Conservation (phyloP, 169 alveolate species). For the Plasmodium knowlesi region DNA sequence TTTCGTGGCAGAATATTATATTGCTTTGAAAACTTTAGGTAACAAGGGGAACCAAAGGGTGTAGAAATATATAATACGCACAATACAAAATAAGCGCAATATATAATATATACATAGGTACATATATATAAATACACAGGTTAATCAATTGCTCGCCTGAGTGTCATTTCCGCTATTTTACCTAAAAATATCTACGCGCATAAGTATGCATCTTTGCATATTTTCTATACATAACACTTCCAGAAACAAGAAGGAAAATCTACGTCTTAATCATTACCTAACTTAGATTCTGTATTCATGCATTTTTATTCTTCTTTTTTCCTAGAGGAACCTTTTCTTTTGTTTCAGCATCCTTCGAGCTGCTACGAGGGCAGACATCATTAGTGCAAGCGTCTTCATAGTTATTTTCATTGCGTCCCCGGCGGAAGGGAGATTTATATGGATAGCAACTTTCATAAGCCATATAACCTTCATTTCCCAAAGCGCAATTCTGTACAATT, state of each 20-base stretch:
- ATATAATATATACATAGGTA: background rate
- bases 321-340: background rate
- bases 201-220: background rate
- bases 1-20: background rate
- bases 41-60: background rate
- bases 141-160: background rate
- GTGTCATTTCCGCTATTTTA: too few relatives aligned
- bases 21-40: background rate
- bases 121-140: background rate
- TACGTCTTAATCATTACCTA: background rate
- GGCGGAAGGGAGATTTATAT: background rate
- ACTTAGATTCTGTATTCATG: background rate
- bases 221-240: background rate
- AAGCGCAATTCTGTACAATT: background rate
- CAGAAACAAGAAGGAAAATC: background rate
- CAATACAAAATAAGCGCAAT: background rate
- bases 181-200: background rate
- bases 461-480: background rate
- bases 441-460: background rate
- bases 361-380: background rate
- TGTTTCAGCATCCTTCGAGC: background rate
- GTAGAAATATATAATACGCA: background rate
- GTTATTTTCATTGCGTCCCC: background rate
- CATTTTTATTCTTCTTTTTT: background rate
- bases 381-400: background rate